A percentile compares a stretch with the other conserved stretches of the same genome.
These are phyloP conservation scores for Podospora pseudoanserina DNA, from an alignment of 495 filamentous ascomycete genomes.

Conservation along the genomic window DNA sequence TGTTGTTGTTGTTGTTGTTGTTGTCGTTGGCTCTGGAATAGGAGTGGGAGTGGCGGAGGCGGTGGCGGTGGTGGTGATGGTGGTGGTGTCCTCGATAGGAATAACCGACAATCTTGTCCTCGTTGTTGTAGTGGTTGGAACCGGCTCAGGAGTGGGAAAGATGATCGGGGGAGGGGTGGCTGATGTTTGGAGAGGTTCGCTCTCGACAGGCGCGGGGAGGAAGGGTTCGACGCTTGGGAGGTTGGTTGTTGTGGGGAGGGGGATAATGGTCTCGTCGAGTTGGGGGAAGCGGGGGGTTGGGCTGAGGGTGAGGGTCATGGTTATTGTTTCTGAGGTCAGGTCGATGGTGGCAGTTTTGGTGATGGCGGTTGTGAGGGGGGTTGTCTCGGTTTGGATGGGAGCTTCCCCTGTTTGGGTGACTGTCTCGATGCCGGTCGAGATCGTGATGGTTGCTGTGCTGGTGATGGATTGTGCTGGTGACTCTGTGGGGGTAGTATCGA, in stretches of 20 bases:
- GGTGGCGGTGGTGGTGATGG: too few species aligned
- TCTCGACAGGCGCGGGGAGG: neutral
- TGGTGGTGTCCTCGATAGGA: neutral
- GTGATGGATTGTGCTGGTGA: slow-evolving; percentile 3
- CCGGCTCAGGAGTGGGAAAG: neutral
- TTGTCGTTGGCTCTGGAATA: neutral
- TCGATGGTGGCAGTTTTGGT: neutral
- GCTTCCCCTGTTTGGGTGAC: slow-evolving; percentile 14
- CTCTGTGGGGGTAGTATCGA: neutral
- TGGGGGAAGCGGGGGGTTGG: slow-evolving; percentile 7
- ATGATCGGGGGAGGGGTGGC: neutral
- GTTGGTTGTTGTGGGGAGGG: neutral
- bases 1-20: neutral
- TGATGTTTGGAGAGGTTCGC: neutral
- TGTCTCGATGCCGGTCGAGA: slow-evolving; percentile 13
- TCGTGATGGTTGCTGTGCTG: slow-evolving; percentile 14
- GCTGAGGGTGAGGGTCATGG: neutral
- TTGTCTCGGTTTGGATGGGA: slow-evolving; percentile 3
- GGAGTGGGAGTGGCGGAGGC: neutral
- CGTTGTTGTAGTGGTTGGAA: neutral
- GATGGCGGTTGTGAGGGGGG: neutral
- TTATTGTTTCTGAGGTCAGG: neutral
- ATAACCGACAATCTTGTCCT: neutral
- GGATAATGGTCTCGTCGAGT: slow-evolving; percentile 6
- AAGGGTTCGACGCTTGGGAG: neutral